Evolutionary conservation across 75 land plant species (phyloP).

Genomic region (Ceratopteris richardii): DNA sequence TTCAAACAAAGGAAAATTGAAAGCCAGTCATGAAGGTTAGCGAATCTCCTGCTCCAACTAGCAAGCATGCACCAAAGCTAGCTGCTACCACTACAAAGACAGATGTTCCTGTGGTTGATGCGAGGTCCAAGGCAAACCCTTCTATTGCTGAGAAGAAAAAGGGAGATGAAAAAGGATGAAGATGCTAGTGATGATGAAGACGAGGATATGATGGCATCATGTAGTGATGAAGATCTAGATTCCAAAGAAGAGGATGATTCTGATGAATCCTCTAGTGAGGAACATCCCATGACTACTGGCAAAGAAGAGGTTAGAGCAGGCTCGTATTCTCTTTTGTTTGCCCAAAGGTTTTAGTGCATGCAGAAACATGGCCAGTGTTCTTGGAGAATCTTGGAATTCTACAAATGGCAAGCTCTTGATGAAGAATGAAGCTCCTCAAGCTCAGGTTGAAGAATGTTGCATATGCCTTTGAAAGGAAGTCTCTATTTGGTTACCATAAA

Average conservation of each 20-base stretch:
- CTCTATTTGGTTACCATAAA: conserved; percentile 76
- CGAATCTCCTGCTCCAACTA: background rate
- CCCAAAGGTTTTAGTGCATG: too few relatives aligned
- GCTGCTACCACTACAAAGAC: background rate
- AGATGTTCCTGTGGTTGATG: conserved; percentile 1
- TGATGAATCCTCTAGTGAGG: too few relatives aligned
- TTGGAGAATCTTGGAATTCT: conserved; percentile 27
- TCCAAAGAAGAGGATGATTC: too few relatives aligned
- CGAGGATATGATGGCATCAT: too few relatives aligned
- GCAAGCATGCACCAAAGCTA: background rate
- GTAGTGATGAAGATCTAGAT: too few relatives aligned
- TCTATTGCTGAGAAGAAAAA: conserved; percentile 18
- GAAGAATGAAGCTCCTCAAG: conserved; percentile 29
- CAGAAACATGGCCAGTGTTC: conserved; percentile 8
- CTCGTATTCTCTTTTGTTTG: too few relatives aligned
- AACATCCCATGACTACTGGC: too few relatives aligned
- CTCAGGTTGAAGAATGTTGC: conserved; percentile 83
- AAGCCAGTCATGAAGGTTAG: background rate
- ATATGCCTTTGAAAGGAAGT: conserved; percentile 62
- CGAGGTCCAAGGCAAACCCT: conserved; percentile 11
- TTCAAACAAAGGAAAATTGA: conserved; percentile 6
- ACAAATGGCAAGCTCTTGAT: conserved; percentile 35
- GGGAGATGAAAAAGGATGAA: conserved; percentile 13
- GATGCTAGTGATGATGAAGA: conserved; percentile 4
- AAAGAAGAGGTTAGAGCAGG: too few relatives aligned